These are phyloP conservation scores for Dictyostelium intermedium DNA, from an alignment of 78 protist species.

Conservation along the genomic window DNA sequence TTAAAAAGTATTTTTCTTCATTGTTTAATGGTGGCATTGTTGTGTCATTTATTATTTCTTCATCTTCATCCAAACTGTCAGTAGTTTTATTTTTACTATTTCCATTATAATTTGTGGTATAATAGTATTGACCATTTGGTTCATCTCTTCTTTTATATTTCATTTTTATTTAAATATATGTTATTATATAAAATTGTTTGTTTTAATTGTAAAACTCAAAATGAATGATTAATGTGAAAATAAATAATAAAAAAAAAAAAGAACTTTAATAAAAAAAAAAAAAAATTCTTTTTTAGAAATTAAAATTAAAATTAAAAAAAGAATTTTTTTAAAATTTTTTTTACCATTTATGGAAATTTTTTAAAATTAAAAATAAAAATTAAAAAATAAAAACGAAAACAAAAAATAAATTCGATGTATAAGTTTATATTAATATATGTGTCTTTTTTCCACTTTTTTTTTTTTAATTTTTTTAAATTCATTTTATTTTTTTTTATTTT, in stretches of 20 bases:
- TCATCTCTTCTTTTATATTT: background rate
- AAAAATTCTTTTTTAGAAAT: no score
- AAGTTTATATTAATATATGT: no score
- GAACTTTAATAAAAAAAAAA: no score
- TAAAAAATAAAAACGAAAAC: no score
- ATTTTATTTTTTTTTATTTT: background rate
- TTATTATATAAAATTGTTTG: no score
- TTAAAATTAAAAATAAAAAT: background rate
- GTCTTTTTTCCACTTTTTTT: background rate
- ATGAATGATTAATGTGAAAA: no score
- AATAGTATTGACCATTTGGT: background rate
- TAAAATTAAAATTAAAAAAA: no score
- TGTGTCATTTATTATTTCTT: background rate
- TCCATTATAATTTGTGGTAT: background rate
- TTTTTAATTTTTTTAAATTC: background rate
- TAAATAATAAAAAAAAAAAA: no score
- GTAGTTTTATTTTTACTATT: background rate
- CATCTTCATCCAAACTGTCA: background rate
- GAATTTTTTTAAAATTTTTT: background rate
- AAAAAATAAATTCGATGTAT: no score
- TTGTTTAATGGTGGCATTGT: background rate
- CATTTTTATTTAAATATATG: background rate
- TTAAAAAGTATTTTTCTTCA: conserved; percentile 1
- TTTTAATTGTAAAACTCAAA: no score
- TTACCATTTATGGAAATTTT: background rate